Evolutionary conservation across 805 yeast genomes (phyloP), one percentile per base, ranked within the genome.

Genomic region (Hanseniaspora lachancei): DNA sequence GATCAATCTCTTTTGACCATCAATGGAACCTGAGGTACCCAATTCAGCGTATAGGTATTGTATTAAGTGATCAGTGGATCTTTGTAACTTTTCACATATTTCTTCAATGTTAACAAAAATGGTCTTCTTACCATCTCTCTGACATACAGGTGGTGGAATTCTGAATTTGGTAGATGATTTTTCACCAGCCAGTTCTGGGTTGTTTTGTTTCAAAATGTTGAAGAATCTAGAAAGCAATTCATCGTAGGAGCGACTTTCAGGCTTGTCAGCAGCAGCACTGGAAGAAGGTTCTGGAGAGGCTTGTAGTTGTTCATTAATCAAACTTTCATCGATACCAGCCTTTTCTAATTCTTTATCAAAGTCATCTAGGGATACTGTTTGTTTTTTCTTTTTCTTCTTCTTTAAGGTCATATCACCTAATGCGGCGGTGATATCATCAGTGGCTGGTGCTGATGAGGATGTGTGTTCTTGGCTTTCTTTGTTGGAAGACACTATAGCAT

Each of bases 11-110:
- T 89, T 87, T 72, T 87, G 91, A 70, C 97, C 98, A 73, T 93
- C 99, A 59, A 93, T 91, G 57, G 97, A 89, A 68, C 99, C 99
- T 2, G 97, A 88, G 21, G 99, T 93, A 82, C 99, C 99, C 79
- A 93, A 78, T 75, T 93, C 99, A 1, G 97, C 97, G 73, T 93
- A 93, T 72, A 93, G 74, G 73, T 85, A 93, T 75, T 89, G 96
- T 71, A 93, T 93, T 61, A 93, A 82, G 74, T 93, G 98, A 67
- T 93, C 98, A 62, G 96, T 93, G 55, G 89, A 86, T 75, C 99
- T 83, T 72, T 93, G 97, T 75, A 93, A 78, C 57, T 89, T 93
- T 63, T 86, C 86, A 60, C 96, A 80, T 63, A 93, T 93, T 66
- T 86, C 95, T 74, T 89, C 95, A 62, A 93, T 89, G 72, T 93